Percentiles rank a stretch among this genome's conserved stretches.
phyloP scores from a whole-genome alignment of 1,139 yeast species.

The Pichia norvegensis region DNA sequence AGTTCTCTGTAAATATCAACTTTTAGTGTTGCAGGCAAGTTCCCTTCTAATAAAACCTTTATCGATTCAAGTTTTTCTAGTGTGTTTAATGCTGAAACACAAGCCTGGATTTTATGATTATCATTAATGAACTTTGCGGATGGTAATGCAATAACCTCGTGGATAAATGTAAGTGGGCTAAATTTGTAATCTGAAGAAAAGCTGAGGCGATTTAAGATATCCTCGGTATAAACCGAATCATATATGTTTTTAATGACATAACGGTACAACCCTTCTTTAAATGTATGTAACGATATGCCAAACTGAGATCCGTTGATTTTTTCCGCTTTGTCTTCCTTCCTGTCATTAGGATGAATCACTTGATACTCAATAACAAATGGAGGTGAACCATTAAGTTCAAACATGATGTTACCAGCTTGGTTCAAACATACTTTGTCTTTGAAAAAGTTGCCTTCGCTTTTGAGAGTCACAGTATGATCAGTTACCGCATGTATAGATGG shows the following conservation, averaged over 20 bases:
- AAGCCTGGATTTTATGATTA: constrained; percentile 35
- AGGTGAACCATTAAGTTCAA: constrained; percentile 50
- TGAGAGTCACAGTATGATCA: constrained; percentile 1
- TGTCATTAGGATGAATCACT: constrained; percentile 53
- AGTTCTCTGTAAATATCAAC: constrained; percentile 23
- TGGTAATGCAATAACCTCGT: constrained; percentile 59
- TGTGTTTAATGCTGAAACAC: constrained; percentile 42
- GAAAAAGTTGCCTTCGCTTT: not conserved
- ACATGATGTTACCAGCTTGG: constrained; percentile 30
- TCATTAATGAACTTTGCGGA: constrained; percentile 29
- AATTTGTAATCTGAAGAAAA: constrained; percentile 24
- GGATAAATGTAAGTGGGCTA: constrained; percentile 42
- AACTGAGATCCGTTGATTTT: constrained; percentile 19
- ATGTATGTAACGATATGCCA: constrained; percentile 25
- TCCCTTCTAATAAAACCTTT: constrained; percentile 48
- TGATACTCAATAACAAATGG: constrained; percentile 73
- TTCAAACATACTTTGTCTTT: constrained; percentile 21
- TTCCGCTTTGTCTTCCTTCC: constrained; percentile 34
- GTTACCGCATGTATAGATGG: constrained; percentile 34
- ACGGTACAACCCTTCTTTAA: constrained; percentile 47
- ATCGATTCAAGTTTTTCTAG: constrained; percentile 40
- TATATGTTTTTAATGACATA: constrained; percentile 56
- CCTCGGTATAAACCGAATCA: constrained; percentile 57
- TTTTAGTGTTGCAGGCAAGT: constrained; percentile 46
- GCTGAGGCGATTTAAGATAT: constrained; percentile 30